phyloP scores from a whole-genome alignment of 345 rosid genomes.

The Theobroma cacao region DNA sequence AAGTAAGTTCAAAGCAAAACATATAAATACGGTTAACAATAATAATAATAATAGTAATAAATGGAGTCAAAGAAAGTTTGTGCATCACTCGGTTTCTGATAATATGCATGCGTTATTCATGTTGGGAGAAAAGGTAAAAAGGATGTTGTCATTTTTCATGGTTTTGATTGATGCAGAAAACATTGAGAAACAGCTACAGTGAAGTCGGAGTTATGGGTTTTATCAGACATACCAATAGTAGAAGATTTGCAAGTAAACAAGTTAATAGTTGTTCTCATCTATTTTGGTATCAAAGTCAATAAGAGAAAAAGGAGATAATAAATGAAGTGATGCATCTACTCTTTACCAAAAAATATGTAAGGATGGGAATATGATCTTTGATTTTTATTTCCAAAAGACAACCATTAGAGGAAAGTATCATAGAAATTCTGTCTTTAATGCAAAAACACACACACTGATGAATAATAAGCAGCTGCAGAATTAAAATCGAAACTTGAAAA shows the following conservation, averaged over 20 bases:
- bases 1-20: not conserved
- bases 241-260: slow-evolving; percentile 25
- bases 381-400: slow-evolving; percentile 15
- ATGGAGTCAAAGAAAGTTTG: not conserved
- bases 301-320: slow-evolving; percentile 20
- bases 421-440: slow-evolving; percentile 21
- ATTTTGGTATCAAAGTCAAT: slow-evolving; percentile 25
- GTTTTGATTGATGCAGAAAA: not conserved
- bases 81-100: not conserved
- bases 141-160: slow-evolving; percentile 3
- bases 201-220: slow-evolving; percentile 13
- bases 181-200: not conserved
- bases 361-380: slow-evolving; percentile 5
- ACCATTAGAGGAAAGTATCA: slow-evolving; percentile 41
- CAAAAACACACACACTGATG: not conserved
- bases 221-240: slow-evolving; percentile 34
- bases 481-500: not conserved
- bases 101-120: slow-evolving; percentile 1
- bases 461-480: not conserved
- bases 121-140: not conserved
- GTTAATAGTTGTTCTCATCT: slow-evolving; percentile 20
- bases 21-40: not conserved
- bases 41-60: not conserved
- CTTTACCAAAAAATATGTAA: slow-evolving; percentile 18
- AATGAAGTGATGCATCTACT: slow-evolving; percentile 32